Evolutionary conservation across 768 basidiomycete genomes (phyloP).

Genomic region (Boletus sp.): DNA sequence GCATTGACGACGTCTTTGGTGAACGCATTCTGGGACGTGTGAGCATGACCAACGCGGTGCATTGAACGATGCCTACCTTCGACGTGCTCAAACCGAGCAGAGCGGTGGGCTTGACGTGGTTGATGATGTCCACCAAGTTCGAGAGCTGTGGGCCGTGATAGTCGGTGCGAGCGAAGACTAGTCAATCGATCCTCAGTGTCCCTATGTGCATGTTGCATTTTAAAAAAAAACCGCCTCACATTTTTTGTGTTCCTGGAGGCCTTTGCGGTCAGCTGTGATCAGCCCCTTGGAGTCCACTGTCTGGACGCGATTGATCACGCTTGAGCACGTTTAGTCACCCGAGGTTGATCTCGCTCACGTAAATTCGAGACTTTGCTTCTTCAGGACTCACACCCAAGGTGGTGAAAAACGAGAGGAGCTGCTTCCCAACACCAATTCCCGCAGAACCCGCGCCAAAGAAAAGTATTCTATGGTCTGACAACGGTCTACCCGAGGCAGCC

Average conservation of each 20-base stretch:
- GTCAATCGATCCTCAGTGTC: neutral
- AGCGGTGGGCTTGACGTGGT: constrained; percentile 72
- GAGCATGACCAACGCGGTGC: neutral
- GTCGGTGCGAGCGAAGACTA: constrained; percentile 71
- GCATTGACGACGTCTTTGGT: constrained; percentile 55
- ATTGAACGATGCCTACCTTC: constrained; percentile 22
- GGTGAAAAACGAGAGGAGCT: constrained; percentile 47
- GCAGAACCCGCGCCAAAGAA: constrained; percentile 56
- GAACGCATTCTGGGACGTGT: constrained; percentile 48
- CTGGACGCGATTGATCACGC: constrained; percentile 28
- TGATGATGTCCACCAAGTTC: constrained; percentile 62
- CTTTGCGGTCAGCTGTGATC: constrained; percentile 64
- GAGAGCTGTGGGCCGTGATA: constrained; percentile 61
- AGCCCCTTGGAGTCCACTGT: constrained; percentile 78
- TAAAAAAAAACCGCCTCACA: constrained; percentile 40
- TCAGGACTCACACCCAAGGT: constrained; percentile 57
- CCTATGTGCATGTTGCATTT: neutral
- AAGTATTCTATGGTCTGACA: constrained; percentile 52
- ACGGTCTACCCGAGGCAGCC: constrained; percentile 37
- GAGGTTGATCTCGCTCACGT: constrained; percentile 40
- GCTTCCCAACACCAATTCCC: constrained; percentile 54
- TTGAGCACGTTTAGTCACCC: constrained; percentile 10
- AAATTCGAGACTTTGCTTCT: constrained; percentile 65
- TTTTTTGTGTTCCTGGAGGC: constrained; percentile 70
- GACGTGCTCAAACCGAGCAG: constrained; percentile 70